Percentiles rank a stretch among this genome's conserved stretches.
phyloP scores from a whole-genome alignment of 2,329 filamentous ascomycete genomes.

The Aspergillus pseudonomiae region DNA sequence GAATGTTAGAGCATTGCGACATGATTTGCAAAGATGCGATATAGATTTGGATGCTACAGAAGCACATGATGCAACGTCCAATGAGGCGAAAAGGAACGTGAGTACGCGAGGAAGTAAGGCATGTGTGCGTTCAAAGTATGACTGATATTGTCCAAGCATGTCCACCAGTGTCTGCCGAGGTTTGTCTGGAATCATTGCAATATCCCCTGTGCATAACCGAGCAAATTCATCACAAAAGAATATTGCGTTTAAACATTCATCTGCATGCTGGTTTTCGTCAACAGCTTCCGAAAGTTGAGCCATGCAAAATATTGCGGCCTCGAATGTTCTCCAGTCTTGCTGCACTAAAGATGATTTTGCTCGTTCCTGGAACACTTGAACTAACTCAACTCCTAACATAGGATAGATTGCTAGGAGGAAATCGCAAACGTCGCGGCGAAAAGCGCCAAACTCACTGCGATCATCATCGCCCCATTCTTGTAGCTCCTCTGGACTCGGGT shows the following conservation, averaged over 20 bases:
- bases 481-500: constrained; percentile 36
- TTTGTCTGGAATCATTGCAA: constrained; percentile 38
- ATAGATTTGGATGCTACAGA: constrained; percentile 48
- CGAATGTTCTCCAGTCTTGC: constrained; percentile 47
- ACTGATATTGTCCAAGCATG: constrained; percentile 47
- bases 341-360: constrained; percentile 36
- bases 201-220: constrained; percentile 35
- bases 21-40: constrained; percentile 47
- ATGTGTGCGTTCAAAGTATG: constrained; percentile 48
- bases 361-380: constrained; percentile 45
- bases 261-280: constrained; percentile 47
- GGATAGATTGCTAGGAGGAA: constrained; percentile 49
- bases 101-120: constrained; percentile 44
- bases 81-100: constrained; percentile 49
- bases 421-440: constrained; percentile 50
- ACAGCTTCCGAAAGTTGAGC: constrained; percentile 49
- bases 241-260: constrained; percentile 44
- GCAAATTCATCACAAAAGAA: constrained; percentile 43
- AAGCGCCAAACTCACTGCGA: constrained; percentile 44
- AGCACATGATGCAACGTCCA: constrained; percentile 45
- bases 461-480: constrained; percentile 48
- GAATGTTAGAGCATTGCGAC: constrained; percentile 42
- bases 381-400: constrained; percentile 45
- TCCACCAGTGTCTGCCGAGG: constrained; percentile 46
- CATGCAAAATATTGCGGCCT: constrained; percentile 49